phyloP scores from a whole-genome alignment of 441 rosid genomes.

The Aleurites moluccanus region DNA sequence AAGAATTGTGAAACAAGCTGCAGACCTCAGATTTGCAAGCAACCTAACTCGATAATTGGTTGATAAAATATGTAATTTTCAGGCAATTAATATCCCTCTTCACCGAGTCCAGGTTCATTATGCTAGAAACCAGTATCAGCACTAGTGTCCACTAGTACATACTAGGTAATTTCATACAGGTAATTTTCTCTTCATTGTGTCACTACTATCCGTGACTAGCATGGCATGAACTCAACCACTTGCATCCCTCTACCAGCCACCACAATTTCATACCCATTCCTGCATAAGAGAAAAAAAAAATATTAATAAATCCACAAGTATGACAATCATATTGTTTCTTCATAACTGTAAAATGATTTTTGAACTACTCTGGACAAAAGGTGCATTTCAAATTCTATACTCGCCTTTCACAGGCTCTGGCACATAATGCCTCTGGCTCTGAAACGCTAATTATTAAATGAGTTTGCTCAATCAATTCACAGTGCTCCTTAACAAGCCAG shows the following conservation, averaged over 20 bases:
- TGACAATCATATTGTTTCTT: neutral
- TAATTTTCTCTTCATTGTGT: too few relatives aligned
- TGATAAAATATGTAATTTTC: neutral
- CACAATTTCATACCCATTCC: conserved; percentile 70
- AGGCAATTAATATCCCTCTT: too few relatives aligned
- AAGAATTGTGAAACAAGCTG: neutral
- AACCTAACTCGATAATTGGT: neutral
- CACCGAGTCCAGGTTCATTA: neutral
- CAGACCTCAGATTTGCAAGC: neutral
- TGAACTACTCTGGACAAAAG: neutral
- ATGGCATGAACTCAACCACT: conserved; percentile 58
- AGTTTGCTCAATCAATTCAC: conserved; percentile 52
- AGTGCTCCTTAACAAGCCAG: conserved; percentile 56
- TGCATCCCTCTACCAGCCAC: conserved; percentile 97
- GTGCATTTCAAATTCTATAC: conserved; percentile 21
- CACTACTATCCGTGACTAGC: conserved; percentile 7
- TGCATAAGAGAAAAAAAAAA: conserved; percentile 29
- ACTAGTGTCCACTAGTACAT: neutral
- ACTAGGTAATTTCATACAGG: too few relatives aligned
- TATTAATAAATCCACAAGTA: neutral
- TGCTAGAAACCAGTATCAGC: neutral
- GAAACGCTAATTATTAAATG: conserved; percentile 71
- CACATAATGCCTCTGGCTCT: conserved; percentile 91
- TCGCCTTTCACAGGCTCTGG: conserved; percentile 67
- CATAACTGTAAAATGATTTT: neutral